These are phyloP conservation scores for Oidium heveae DNA, from an alignment of 2,329 filamentous ascomycete genomes.

Conservation along the genomic window DNA sequence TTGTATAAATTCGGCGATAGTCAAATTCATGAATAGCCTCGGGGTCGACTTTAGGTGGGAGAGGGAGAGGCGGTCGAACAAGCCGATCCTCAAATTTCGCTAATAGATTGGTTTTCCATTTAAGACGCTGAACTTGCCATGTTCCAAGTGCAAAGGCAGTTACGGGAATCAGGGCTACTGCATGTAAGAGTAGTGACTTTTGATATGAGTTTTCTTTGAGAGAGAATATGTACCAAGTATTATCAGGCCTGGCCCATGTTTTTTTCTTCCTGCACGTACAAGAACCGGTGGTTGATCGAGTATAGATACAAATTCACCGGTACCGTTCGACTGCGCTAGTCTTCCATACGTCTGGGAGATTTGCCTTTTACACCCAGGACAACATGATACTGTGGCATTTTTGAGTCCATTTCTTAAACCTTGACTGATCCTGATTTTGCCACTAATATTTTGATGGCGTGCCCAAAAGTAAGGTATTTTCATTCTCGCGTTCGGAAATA, in stretches of 20 bases:
- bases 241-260: constrained; percentile 58
- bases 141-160: constrained; percentile 77
- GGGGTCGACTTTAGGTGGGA: constrained; percentile 64
- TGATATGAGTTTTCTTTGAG: not conserved
- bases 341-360: constrained; percentile 7
- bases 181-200: not conserved
- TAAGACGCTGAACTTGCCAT: constrained; percentile 83
- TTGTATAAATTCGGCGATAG: constrained; percentile 59
- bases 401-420: constrained; percentile 1
- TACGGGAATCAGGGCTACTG: constrained; percentile 43
- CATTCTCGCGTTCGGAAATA: too few species aligned
- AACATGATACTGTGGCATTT: constrained; percentile 3
- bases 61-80: constrained; percentile 57
- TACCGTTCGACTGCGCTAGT: constrained; percentile 26
- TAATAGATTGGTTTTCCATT: constrained; percentile 83
- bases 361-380: constrained; percentile 8
- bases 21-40: constrained; percentile 72
- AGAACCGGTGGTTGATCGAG: constrained; percentile 66
- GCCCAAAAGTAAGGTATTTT: too few species aligned
- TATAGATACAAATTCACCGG: constrained; percentile 60
- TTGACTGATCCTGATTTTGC: not conserved
- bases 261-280: constrained; percentile 39
- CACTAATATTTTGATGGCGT: too few species aligned
- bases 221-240: constrained; percentile 33
- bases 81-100: constrained; percentile 83